Conservation (phyloP, 1,139 yeast species). For the Arxiozyma slooffiae region DNA sequence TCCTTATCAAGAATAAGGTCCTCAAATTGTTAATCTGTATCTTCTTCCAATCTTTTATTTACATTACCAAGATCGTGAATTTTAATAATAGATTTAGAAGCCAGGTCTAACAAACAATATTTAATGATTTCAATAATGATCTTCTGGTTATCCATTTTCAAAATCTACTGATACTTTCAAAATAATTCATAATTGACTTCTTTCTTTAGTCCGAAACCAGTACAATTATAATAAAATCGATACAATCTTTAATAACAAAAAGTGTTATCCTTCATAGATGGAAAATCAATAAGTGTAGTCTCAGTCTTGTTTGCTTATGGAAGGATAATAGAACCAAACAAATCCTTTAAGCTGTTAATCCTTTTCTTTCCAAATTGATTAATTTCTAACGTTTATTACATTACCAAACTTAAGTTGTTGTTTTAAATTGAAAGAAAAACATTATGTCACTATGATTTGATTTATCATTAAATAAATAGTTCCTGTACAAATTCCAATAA, state of each 20-base stretch:
- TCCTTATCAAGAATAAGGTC: neutral
- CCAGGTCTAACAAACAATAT: constrained; percentile 13
- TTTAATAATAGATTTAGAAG: constrained; percentile 4
- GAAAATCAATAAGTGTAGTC: constrained; percentile 8
- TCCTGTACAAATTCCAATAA: constrained; percentile 12
- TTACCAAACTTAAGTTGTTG: neutral
- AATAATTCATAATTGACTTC: constrained; percentile 18
- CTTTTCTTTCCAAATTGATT: constrained; percentile 3
- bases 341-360: neutral
- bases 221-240: constrained; percentile 10
- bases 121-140: constrained; percentile 18
- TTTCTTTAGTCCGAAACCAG: constrained; percentile 7
- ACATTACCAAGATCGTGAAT: constrained; percentile 16
- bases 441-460: neutral
- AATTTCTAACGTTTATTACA: neutral
- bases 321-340: constrained; percentile 14
- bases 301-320: constrained; percentile 9
- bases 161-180: neutral
- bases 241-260: constrained; percentile 14
- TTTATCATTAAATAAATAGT: neutral
- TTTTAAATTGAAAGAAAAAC: constrained; percentile 1
- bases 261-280: constrained; percentile 18
- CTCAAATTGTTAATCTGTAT: neutral
- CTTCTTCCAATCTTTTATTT: neutral
- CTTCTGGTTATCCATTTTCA: constrained; percentile 8